Evolutionary conservation across 352 stramenopile species (phyloP), one percentile per base, ranked within the genome.

Genomic region (Phytophthora chlamydospora): DNA sequence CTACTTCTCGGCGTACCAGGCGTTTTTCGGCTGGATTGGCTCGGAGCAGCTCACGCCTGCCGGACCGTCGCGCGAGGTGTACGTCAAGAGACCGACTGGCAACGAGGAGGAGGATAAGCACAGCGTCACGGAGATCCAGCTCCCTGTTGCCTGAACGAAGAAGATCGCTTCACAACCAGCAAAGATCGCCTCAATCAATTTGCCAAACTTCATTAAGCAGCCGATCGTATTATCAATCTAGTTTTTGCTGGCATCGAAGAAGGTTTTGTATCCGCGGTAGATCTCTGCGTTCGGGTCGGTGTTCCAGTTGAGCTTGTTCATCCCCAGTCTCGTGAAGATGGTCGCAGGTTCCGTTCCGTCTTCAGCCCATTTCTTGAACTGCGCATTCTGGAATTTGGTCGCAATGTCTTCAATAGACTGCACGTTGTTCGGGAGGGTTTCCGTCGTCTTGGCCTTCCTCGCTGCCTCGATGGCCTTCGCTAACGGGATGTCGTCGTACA

Each of bases 41-140:
- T 24, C 36, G 11, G 65, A 85, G 24, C 55, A 67, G 8, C 50
- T 80, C 32, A 64, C 46, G 1, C 57, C 73, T 35, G 50, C 31
- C 2, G 77, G 55, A 2, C 66, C 60, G 10, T 66, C 71, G 11
- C 72, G 77, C 14, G 77, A 87, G 35, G 62, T 84, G 35, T 84
- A 80, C 45, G 17, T 87, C 12, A 66, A 59, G 29, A 73, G 69
- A 66, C 53, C 73, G 24, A 71, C 35, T 19, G 39, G 21, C 2
- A 50, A 78, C 48, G n/a, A 16, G 6, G 52, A 57, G n/a, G 65
- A 76, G 8, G 43, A 33, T 11, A 44, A 40, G 4, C 47, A 58
- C 27, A 58, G 41, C 19, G 49, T 76, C 31, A 80, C 61, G 29
- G 65, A 80, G 46, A 65, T 80, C 16, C 66, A 78, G 43, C 68